Evolutionary conservation across 2,329 filamentous ascomycete species (phyloP), one percentile per base, ranked within the genome.

Genomic region (Colletotrichum sp.): DNA sequence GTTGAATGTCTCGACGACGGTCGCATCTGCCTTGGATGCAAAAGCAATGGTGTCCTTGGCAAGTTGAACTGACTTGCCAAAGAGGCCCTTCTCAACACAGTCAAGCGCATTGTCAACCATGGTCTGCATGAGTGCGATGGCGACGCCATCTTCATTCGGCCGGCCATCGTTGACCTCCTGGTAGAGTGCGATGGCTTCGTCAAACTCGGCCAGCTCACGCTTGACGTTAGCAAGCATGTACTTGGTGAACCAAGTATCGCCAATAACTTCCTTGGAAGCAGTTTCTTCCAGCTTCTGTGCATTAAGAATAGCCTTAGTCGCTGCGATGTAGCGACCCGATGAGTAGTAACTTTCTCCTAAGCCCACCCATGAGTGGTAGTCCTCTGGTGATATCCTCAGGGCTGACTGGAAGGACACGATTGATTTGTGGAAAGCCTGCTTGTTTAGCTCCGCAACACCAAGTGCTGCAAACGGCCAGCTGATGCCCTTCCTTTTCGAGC

Each of bases 161-260:
- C 93, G 92, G 13, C 88, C 87, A 27, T 87, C 84, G 62, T 98
- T 88, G 9, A 98, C 95, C 13, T 89, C 86, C 77, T 91, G 89
- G 79, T 98, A 98, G 8, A 95, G 90, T 31, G 86, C 82, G 72
- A 98, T 94, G 1, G 97, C 94, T 69, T 94, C 92, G 73, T 98
- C 94, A 78, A 93, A 98, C 55, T 97, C 93, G n/a, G 95, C 95
- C 62, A 98, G 88, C 80, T 98, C 96, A 68, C 96, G 92, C 82
- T 95, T 95, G 69, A 99, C 94, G 79, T 99, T 98, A 54, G 95
- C 96, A 74, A 98, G 90, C 93, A 99, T 97, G 82, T 98, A 98
- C 80, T 95, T 95, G 9, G 96, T 96, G 81, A 98, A 99, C 97
- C 97, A 99, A 12, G 91, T 93, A 77, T 97, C 94, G 1, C 90